Conservation (phyloP, 805 yeast species). For the Debaryomyces castellii region DNA sequence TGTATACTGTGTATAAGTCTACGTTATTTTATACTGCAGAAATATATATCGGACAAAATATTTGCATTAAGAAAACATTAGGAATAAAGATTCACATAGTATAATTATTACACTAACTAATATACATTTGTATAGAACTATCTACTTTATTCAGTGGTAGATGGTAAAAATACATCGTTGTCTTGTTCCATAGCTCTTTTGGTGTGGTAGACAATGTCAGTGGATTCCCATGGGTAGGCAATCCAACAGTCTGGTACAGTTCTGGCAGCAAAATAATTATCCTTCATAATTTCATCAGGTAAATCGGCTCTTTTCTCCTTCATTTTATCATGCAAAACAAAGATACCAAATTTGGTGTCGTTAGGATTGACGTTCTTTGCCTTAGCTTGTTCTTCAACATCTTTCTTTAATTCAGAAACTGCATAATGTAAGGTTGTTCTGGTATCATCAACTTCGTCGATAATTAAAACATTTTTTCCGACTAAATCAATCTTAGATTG, state of each 20-base stretch:
- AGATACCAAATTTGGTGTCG: slow-evolving; percentile 66
- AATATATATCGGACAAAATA: background rate
- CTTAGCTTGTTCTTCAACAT: slow-evolving; percentile 60
- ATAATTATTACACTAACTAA: background rate
- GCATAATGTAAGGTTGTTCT: slow-evolving; percentile 84
- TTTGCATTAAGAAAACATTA: background rate
- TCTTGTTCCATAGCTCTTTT: slow-evolving; percentile 73
- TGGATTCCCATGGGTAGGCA: slow-evolving; percentile 85
- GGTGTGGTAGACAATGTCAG: slow-evolving; percentile 72
- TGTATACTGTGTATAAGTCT: background rate
- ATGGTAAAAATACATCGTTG: slow-evolving; percentile 55
- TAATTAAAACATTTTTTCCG: slow-evolving; percentile 70
- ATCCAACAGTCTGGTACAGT: slow-evolving; percentile 79
- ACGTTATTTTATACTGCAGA: background rate
- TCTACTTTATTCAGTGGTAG: slow-evolving; percentile 13
- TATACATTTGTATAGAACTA: slow-evolving; percentile 1
- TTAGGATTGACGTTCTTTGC: slow-evolving; percentile 48
- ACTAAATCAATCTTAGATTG: slow-evolving; percentile 61
- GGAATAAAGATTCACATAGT: background rate
- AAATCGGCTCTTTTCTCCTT: slow-evolving; percentile 72
- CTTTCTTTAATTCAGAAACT: slow-evolving; percentile 69
- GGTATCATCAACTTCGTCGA: slow-evolving; percentile 86
- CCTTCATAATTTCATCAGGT: slow-evolving; percentile 61
- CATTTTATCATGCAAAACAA: slow-evolving; percentile 74
- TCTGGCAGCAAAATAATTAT: slow-evolving; percentile 70